phyloP scores from a whole-genome alignment of 768 basidiomycete genomes.

The Rhodotorula taiwanensis region DNA sequence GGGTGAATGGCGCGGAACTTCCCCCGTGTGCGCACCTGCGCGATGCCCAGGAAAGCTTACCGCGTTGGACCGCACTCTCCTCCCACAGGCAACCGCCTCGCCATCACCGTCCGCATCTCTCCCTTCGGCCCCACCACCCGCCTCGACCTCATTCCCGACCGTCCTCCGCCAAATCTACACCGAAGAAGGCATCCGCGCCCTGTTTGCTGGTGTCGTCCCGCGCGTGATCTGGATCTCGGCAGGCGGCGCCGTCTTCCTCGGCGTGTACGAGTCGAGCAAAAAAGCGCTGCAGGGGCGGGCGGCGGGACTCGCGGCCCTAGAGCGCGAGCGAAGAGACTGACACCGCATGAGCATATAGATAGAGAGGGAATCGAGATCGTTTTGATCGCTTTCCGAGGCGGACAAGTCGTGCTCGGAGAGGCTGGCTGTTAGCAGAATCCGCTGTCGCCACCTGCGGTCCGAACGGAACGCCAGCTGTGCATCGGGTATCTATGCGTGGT shows the following conservation, averaged over 20 bases:
- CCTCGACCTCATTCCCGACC: neutral
- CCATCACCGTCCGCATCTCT: neutral
- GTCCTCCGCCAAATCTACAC: slow-evolving; percentile 59
- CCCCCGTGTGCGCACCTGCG: too few relatives aligned
- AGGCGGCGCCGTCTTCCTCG: slow-evolving; percentile 93
- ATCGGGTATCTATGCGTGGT: neutral
- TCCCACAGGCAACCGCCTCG: too few relatives aligned
- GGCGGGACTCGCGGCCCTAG: neutral
- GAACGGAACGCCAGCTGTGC: too few relatives aligned
- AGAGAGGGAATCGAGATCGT: too few relatives aligned
- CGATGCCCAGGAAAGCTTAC: neutral
- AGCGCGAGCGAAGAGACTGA: neutral
- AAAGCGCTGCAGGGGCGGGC: slow-evolving; percentile 5
- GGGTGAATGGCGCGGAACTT: neutral
- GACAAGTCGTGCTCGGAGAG: too few relatives aligned
- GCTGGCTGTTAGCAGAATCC: too few relatives aligned
- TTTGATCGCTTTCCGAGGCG: too few relatives aligned
- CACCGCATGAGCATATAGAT: neutral
- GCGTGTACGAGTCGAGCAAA: slow-evolving; percentile 79
- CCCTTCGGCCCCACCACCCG: neutral
- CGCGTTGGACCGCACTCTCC: slow-evolving; percentile 40
- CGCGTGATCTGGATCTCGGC: slow-evolving; percentile 93
- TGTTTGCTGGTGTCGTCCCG: slow-evolving; percentile 82
- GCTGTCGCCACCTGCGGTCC: too few relatives aligned
- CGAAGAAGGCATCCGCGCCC: slow-evolving; percentile 62